A percentile compares a stretch with the other conserved stretches of the same genome.
phyloP scores from a whole-genome alignment of 148 eudicot genomes.

The Fallopia convolvulus region DNA sequence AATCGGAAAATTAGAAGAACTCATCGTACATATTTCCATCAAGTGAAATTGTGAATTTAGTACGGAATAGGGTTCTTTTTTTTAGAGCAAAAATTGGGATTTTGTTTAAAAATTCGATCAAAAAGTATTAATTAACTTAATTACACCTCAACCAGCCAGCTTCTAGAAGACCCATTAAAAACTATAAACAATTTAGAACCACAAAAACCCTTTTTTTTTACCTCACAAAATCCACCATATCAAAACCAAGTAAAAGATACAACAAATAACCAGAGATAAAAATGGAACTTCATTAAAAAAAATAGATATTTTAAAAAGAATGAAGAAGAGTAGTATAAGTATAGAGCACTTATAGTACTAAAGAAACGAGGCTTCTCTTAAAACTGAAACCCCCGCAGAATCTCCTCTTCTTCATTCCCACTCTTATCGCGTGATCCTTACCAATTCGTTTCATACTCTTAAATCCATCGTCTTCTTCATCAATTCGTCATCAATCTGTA shows the following conservation, averaged over 20 bases:
- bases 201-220: background rate
- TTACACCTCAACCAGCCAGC: background rate
- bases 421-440: constrained; percentile 2
- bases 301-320: too few species aligned
- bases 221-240: background rate
- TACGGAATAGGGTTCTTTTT: too few species aligned
- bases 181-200: background rate
- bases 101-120: too few species aligned
- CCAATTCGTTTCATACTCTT: background rate
- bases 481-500: background rate
- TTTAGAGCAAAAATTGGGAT: too few species aligned
- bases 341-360: background rate
- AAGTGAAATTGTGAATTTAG: too few species aligned
- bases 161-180: background rate
- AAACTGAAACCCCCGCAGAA: background rate
- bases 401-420: background rate
- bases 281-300: too few species aligned
- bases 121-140: too few species aligned
- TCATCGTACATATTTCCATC: too few species aligned
- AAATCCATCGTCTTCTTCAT: background rate
- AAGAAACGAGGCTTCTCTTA: background rate
- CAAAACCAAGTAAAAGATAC: background rate
- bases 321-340: background rate
- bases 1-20: too few species aligned
- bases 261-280: background rate